Evolutionary conservation across 495 filamentous ascomycete species (phyloP).

Genomic region (Penicillium paradoxum): DNA sequence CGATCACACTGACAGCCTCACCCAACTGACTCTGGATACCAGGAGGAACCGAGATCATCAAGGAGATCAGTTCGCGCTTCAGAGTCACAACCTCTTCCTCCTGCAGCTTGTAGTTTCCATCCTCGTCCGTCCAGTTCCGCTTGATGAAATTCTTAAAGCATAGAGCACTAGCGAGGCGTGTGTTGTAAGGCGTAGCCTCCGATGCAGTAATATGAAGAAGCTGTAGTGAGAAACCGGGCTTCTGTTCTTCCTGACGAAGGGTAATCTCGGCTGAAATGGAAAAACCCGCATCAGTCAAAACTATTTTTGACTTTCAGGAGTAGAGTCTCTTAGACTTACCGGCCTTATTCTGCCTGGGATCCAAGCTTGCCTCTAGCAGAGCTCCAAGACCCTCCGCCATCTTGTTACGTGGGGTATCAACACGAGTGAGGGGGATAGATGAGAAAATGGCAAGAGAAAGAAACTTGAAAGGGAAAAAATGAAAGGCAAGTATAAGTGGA

Average conservation of each 20-base stretch:
- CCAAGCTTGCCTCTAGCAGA: constrained; percentile 80
- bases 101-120: constrained; percentile 83
- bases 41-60: constrained; percentile 89
- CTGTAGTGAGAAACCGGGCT: constrained; percentile 79
- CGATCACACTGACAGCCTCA: constrained; percentile 93
- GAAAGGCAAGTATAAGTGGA: background rate
- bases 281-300: constrained; percentile 13
- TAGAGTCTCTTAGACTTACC: constrained; percentile 48
- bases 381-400: constrained; percentile 73
- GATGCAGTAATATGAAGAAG: constrained; percentile 84
- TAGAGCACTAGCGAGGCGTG: constrained; percentile 82
- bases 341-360: constrained; percentile 80
- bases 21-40: constrained; percentile 89
- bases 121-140: constrained; percentile 88
- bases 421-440: constrained; percentile 13
- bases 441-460: constrained; percentile 3
- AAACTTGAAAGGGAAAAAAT: background rate
- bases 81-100: constrained; percentile 76
- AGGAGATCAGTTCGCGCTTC: constrained; percentile 86
- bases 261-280: constrained; percentile 64
- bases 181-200: constrained; percentile 61
- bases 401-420: constrained; percentile 37
- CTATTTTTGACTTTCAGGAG: background rate
- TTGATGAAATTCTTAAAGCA: constrained; percentile 98
- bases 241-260: constrained; percentile 68